Evolutionary conservation across 1,284 basidiomycete species (phyloP), one percentile per base, ranked within the genome.

Genomic region (Sporisorium iseilematis-ciliati): DNA sequence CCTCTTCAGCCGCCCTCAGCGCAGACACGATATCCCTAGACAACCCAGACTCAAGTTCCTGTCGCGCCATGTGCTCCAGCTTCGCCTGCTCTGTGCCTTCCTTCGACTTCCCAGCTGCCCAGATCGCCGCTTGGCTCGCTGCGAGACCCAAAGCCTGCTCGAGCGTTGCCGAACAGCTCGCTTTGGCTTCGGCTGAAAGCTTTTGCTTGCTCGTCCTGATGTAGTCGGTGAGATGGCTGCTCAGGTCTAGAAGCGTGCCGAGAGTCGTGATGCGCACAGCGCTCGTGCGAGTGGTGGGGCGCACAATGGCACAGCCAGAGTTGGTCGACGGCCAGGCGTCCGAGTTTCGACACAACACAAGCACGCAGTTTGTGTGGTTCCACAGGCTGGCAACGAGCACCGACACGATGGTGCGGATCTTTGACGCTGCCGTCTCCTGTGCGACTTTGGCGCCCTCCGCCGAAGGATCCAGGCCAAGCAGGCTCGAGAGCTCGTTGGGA

Each of bases 401-500:
- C 20, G 56, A 60, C 41, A 76, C 54, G 10, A 77, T 70, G 6
- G 59, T 74, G 35, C 63, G 62, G 20, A 82, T 64, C 55, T 78
- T 75, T 21, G 20, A n/a, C n/a, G 92, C 90, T 25, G 89, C 86
- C 46, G 89, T 87, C 55, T 80, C 79, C 53, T 68, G 57, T 42
- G 82, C 68, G 1, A 52, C 12, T 6, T 42, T 35, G 18, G 51
- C n/a, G 74, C 73, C 62, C 90, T 90, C 61, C 90, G 89, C 83
- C 93, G 93, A 70, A 88, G 88, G 29, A 23, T 41, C 86, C 83
- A 42, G 90, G 88, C 95, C 93, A 67, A 96, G 88, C 42, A 94
- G 87, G 63, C 90, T 91, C 0, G 91, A 90, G 21, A 97, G 89
- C 76, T 93, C 91, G 78, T 94, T 92, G 7, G 95, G 94, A 86